These are phyloP conservation scores for Globisporangium emineosum DNA, from an alignment of 352 stramenopile genomes.

Conservation along the genomic window DNA sequence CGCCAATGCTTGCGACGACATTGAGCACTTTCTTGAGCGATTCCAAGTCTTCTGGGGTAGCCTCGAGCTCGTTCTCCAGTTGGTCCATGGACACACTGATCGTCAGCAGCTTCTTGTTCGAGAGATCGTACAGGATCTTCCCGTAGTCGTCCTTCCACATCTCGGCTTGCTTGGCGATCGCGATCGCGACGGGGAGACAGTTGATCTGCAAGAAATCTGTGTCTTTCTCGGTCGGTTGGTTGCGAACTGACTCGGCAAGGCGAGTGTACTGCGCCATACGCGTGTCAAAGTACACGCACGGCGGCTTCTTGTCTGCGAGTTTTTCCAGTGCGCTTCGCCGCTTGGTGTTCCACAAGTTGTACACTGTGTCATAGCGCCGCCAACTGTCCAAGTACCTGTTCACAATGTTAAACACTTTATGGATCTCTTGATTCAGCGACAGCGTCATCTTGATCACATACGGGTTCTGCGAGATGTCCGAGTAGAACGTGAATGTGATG, in stretches of 20 bases:
- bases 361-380: constrained; percentile 92
- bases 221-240: constrained; percentile 90
- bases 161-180: constrained; percentile 90
- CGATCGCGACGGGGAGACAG: constrained; percentile 83
- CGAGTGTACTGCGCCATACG: constrained; percentile 89
- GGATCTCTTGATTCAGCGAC: constrained; percentile 91
- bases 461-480: constrained; percentile 93
- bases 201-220: constrained; percentile 95
- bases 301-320: constrained; percentile 89
- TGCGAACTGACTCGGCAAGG: constrained; percentile 86
- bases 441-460: constrained; percentile 96
- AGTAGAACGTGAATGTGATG: constrained; percentile 93
- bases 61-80: constrained; percentile 76
- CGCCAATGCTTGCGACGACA: constrained; percentile 81
- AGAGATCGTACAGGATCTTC: constrained; percentile 87
- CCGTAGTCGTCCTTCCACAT: constrained; percentile 95
- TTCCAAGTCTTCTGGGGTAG: constrained; percentile 84
- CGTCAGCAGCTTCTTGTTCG: constrained; percentile 75
- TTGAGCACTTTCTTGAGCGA: constrained; percentile 95
- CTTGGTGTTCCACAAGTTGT: constrained; percentile 95
- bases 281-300: constrained; percentile 94
- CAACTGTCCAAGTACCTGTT: constrained; percentile 94
- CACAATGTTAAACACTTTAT: constrained; percentile 93
- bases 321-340: constrained; percentile 88
- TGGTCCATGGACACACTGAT: constrained; percentile 77